Percentiles rank a stretch among this genome's conserved stretches.
phyloP scores from a whole-genome alignment of 345 rosid genomes.

The Orychophragmus violaceus region DNA sequence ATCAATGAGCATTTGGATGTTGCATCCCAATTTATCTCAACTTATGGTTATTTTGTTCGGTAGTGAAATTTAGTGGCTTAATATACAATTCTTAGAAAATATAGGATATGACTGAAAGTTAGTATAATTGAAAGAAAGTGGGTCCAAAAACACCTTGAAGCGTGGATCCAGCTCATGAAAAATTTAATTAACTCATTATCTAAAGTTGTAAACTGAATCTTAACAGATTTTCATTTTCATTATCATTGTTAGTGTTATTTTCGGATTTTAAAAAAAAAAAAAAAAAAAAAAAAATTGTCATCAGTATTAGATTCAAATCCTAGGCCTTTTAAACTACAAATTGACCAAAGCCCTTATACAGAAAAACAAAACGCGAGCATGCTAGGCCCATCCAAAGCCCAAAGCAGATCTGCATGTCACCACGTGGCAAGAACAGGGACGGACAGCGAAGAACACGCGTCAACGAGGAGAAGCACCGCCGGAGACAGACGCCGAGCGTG shows the following conservation, averaged over 20 bases:
- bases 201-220: constrained; percentile 20
- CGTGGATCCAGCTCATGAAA: constrained; percentile 88
- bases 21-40: background rate
- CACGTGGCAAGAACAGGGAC: too few species aligned
- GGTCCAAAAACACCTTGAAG: constrained; percentile 46
- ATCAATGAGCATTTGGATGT: background rate
- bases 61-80: constrained; percentile 1
- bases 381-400: too few species aligned
- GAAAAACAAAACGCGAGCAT: too few species aligned
- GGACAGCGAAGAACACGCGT: too few species aligned
- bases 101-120: background rate
- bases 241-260: background rate
- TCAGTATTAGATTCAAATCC: too few species aligned
- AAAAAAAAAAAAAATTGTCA: too few species aligned
- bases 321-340: too few species aligned
- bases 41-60: background rate
- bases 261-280: too few species aligned
- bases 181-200: constrained; percentile 36
- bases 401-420: too few species aligned
- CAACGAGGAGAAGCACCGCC: too few species aligned
- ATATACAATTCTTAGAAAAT: background rate
- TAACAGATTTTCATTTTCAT: background rate
- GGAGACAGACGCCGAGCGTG: too few species aligned
- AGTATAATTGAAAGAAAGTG: constrained; percentile 32
- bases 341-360: too few species aligned